Evolutionary conservation across 768 basidiomycete genomes (phyloP).

Genomic region (Boletus coccyginus): DNA sequence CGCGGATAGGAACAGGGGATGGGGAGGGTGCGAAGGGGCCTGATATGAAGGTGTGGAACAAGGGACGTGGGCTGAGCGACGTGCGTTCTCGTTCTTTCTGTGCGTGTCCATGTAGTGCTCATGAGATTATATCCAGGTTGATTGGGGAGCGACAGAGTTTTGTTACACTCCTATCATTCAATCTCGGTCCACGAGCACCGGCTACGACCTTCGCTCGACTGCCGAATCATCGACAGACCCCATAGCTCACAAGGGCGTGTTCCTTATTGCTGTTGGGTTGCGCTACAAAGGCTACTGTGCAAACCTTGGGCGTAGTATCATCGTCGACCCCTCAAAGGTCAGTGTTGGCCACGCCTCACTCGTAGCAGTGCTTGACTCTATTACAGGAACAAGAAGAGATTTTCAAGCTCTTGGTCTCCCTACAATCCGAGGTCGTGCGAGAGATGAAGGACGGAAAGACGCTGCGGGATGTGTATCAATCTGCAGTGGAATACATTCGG

Average conservation of each 20-base stretch:
- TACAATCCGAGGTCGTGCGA: slow-evolving; percentile 74
- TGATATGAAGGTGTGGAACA: slow-evolving; percentile 91
- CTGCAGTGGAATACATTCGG: slow-evolving; percentile 64
- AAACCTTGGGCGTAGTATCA: slow-evolving; percentile 90
- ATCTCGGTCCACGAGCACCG: slow-evolving; percentile 76
- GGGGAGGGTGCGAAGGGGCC: slow-evolving; percentile 70
- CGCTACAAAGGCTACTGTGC: slow-evolving; percentile 92
- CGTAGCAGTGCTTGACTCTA: background rate
- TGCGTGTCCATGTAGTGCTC: background rate
- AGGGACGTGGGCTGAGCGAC: slow-evolving; percentile 68
- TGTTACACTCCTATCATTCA: slow-evolving; percentile 96
- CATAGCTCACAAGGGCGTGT: slow-evolving; percentile 85
- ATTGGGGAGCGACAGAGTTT: slow-evolving; percentile 90
- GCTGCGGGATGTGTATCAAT: slow-evolving; percentile 80
- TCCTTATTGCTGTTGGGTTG: slow-evolving; percentile 84
- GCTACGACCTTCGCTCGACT: slow-evolving; percentile 86
- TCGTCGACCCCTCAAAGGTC: slow-evolving; percentile 91
- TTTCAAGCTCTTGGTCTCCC: slow-evolving; percentile 71
- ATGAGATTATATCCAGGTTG: slow-evolving; percentile 51
- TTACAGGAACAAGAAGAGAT: slow-evolving; percentile 86
- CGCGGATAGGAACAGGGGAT: slow-evolving; percentile 74
- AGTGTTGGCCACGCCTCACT: background rate
- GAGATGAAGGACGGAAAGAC: slow-evolving; percentile 77
- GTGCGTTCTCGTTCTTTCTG: slow-evolving; percentile 43
- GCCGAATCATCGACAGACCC: slow-evolving; percentile 82